These are phyloP conservation scores for Magnolia sinica DNA, from an alignment of 164 flowering plant species.

Conservation along the genomic window DNA sequence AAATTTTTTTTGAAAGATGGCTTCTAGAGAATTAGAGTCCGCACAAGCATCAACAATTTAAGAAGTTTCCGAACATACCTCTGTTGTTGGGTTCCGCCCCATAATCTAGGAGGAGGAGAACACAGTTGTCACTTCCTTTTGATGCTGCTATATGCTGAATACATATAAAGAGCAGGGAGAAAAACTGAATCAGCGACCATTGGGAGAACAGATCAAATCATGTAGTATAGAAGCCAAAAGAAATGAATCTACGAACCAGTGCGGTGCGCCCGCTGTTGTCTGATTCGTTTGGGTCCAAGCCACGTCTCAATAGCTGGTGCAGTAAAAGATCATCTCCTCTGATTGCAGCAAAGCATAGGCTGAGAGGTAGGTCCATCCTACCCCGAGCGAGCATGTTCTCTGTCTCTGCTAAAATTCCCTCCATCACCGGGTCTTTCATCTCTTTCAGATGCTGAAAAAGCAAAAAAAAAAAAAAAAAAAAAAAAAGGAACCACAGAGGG, in stretches of 20 bases:
- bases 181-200: background rate
- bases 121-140: conserved; percentile 74
- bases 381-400: conserved; percentile 89
- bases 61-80: conserved; percentile 45
- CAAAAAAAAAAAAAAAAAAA: conserved; percentile 1
- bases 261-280: conserved; percentile 78
- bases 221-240: background rate
- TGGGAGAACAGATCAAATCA: background rate
- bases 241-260: conserved; percentile 40
- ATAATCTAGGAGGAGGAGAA: conserved; percentile 63
- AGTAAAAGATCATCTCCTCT: conserved; percentile 75
- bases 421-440: conserved; percentile 68
- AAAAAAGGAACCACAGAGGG: background rate
- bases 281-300: conserved; percentile 82
- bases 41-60: background rate
- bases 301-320: conserved; percentile 64
- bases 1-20: background rate
- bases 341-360: conserved; percentile 71
- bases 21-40: background rate
- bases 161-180: conserved; percentile 10
- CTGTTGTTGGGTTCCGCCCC: conserved; percentile 76
- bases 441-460: conserved; percentile 73
- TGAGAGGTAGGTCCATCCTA: conserved; percentile 85
- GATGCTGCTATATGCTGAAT: conserved; percentile 82
- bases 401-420: conserved; percentile 64